Percentiles rank a stretch among this genome's conserved stretches.
Conservation (phyloP, 2,329 filamentous ascomycete species). For the Aureobasidium sp. region DNA sequence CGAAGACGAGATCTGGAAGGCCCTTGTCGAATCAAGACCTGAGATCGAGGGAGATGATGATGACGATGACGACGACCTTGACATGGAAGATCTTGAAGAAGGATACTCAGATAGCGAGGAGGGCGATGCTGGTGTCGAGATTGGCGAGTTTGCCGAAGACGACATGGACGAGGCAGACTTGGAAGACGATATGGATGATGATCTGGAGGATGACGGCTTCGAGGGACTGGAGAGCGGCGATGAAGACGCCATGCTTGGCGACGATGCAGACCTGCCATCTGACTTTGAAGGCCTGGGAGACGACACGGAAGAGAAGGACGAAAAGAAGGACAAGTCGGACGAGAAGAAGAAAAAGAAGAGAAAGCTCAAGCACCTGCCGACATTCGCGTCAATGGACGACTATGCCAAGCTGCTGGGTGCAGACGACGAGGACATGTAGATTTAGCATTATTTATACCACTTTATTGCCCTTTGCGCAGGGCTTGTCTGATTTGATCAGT, state of each 20-base stretch:
- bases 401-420: slow-evolving; percentile 60
- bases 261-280: slow-evolving; percentile 48
- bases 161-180: slow-evolving; percentile 39
- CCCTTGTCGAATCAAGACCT: slow-evolving; percentile 71
- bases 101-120: slow-evolving; percentile 33
- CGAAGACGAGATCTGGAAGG: slow-evolving; percentile 81
- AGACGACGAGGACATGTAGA: slow-evolving; percentile 16
- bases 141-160: slow-evolving; percentile 59
- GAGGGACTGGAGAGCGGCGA: slow-evolving; percentile 38
- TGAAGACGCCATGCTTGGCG: slow-evolving; percentile 35
- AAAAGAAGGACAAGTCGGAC: slow-evolving; percentile 33
- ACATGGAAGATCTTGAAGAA: slow-evolving; percentile 40
- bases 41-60: slow-evolving; percentile 63
- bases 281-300: slow-evolving; percentile 46
- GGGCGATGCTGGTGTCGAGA: slow-evolving; percentile 33
- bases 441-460: slow-evolving; percentile 6
- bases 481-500: not conserved
- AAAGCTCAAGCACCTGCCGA: slow-evolving; percentile 83
- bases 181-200: slow-evolving; percentile 48
- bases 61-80: slow-evolving; percentile 55
- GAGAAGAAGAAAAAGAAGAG: slow-evolving; percentile 60
- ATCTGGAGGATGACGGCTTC: slow-evolving; percentile 47
- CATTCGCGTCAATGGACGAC: slow-evolving; percentile 88
- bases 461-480: not conserved
- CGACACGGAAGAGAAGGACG: slow-evolving; percentile 38